Conservation (phyloP, 2,329 filamentous ascomycete species). For the Orbilia quercus region DNA sequence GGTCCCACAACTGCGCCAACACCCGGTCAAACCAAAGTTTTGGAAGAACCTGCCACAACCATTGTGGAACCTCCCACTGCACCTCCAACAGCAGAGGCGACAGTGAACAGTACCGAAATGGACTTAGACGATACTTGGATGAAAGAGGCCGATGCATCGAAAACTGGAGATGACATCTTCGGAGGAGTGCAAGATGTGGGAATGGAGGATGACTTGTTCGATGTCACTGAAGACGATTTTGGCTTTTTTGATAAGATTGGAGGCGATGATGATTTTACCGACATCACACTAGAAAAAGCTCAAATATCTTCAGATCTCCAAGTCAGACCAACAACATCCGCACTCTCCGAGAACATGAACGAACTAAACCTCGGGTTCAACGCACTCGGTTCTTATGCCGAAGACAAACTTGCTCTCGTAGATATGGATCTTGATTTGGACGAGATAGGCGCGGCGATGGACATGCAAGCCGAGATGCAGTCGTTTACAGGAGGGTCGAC, state of each 20-base stretch:
- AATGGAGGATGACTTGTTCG: conserved; percentile 51
- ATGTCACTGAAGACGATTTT: conserved; percentile 53
- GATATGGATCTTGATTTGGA: conserved; percentile 41
- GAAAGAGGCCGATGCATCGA: conserved; percentile 40
- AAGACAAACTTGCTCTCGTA: conserved; percentile 35
- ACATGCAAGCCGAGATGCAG: conserved; percentile 56
- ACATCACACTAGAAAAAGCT: conserved; percentile 35
- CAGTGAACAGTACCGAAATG: conserved; percentile 46
- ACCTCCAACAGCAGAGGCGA: conserved; percentile 43
- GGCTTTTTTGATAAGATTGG: conserved; percentile 47
- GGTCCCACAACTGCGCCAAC: conserved; percentile 36
- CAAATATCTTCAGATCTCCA: conserved; percentile 26
- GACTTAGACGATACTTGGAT: conserved; percentile 53
- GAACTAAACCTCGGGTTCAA: conserved; percentile 45
- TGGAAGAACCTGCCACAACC: conserved; percentile 17
- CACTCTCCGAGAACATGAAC: conserved; percentile 55
- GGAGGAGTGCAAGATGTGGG: conserved; percentile 27
- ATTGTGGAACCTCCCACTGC: conserved; percentile 41
- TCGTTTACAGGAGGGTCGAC: neutral
- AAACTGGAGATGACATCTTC: conserved; percentile 49
- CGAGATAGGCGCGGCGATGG: conserved; percentile 55
- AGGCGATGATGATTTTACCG: conserved; percentile 25
- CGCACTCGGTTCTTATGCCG: conserved; percentile 31
- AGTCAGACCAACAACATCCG: conserved; percentile 36
- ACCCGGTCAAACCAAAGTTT: conserved; percentile 23